These are phyloP conservation scores for Pseudozyma flocculosa DNA, from an alignment of 1,284 basidiomycete species.

Conservation along the genomic window DNA sequence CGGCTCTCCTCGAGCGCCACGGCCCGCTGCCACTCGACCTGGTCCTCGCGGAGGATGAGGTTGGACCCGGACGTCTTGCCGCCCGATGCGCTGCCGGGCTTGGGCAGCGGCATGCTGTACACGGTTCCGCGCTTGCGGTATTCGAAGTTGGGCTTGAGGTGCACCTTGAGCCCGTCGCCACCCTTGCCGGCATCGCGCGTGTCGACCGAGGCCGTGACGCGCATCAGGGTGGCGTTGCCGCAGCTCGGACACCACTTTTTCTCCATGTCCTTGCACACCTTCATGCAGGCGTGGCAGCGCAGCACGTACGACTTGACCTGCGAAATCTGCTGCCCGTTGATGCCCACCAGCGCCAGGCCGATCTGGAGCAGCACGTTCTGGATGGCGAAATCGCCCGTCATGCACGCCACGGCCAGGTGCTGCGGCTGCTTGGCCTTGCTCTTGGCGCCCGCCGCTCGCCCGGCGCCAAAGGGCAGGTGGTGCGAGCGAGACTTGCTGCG, in stretches of 20 bases:
- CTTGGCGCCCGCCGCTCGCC: slow-evolving; percentile 2
- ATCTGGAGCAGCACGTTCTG: slow-evolving; percentile 97
- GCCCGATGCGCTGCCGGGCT: slow-evolving; percentile 65
- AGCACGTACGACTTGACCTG: slow-evolving; percentile 94
- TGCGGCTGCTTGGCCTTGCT: slow-evolving; percentile 61
- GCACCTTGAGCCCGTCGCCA: slow-evolving; percentile 43
- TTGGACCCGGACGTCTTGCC: slow-evolving; percentile 40
- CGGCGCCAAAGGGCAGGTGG: not conserved
- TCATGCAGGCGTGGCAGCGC: slow-evolving; percentile 97
- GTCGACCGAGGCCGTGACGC: slow-evolving; percentile 76
- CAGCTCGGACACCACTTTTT: slow-evolving; percentile 98
- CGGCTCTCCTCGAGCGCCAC: slow-evolving; percentile 41
- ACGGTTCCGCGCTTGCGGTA: slow-evolving; percentile 88
- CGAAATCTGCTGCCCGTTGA: slow-evolving; percentile 85
- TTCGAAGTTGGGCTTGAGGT: slow-evolving; percentile 67
- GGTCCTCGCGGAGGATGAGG: slow-evolving; percentile 53
- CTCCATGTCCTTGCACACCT: slow-evolving; percentile 91
- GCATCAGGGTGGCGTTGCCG: slow-evolving; percentile 86
- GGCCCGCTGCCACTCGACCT: slow-evolving; percentile 55
- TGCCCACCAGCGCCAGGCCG: slow-evolving; percentile 85
- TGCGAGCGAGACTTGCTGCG: not conserved
- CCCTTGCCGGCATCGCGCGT: slow-evolving; percentile 13
- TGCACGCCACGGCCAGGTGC: slow-evolving; percentile 53
- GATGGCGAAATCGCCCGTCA: slow-evolving; percentile 99
- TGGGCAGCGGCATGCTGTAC: slow-evolving; percentile 89